phyloP scores from a whole-genome alignment of 2,329 filamentous ascomycete species.

The Aureobasidium sp. region DNA sequence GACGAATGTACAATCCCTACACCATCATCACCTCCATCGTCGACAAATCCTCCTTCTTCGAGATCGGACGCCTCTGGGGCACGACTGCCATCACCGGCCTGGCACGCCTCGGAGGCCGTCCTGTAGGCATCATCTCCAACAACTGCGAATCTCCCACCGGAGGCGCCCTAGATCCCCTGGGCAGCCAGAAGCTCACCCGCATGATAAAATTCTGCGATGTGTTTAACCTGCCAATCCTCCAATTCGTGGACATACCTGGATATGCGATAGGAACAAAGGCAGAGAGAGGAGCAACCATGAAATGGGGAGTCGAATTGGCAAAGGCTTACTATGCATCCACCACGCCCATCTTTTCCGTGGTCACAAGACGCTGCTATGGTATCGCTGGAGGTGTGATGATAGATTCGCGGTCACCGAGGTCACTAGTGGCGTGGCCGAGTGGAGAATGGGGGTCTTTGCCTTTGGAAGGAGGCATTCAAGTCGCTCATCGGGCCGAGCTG shows the following conservation, averaged over 20 bases:
- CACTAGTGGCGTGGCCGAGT: conserved; percentile 57
- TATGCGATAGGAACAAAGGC: conserved; percentile 59
- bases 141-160: conserved; percentile 56
- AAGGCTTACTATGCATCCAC: conserved; percentile 58
- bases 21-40: conserved; percentile 53
- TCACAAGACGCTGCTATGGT: conserved; percentile 55
- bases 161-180: conserved; percentile 54
- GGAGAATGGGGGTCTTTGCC: conserved; percentile 58
- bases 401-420: conserved; percentile 53
- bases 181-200: conserved; percentile 54
- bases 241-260: conserved; percentile 57
- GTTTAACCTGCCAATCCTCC: conserved; percentile 57
- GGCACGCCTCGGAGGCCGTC: conserved; percentile 49
- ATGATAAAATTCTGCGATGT: conserved; percentile 59
- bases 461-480: conserved; percentile 58
- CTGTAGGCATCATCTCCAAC: conserved; percentile 53
- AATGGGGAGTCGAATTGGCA: conserved; percentile 55
- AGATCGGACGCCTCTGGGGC: conserved; percentile 58
- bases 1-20: conserved; percentile 55
- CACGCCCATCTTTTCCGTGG: conserved; percentile 56
- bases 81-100: conserved; percentile 55
- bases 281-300: conserved; percentile 58
- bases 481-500: conserved; percentile 55
- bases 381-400: conserved; percentile 61
- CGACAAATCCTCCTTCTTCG: conserved; percentile 53